Evolutionary conservation across 1,284 basidiomycete species (phyloP).

Genomic region (Trametes polyzona): DNA sequence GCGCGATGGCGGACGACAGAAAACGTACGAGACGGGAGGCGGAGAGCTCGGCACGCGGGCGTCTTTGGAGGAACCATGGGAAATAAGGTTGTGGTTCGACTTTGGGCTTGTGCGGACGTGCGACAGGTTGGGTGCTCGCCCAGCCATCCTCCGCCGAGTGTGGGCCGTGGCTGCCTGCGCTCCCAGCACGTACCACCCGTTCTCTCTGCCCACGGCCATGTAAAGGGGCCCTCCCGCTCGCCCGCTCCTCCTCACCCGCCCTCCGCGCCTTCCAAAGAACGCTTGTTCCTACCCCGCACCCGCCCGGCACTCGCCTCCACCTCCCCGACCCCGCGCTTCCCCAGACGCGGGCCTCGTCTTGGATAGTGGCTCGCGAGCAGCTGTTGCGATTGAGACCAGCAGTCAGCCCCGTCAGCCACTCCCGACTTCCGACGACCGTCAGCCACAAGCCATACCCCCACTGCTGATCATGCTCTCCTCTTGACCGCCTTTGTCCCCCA

Average conservation of each 20-base stretch:
- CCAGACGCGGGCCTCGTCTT: neutral
- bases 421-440: neutral
- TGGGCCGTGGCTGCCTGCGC: neutral
- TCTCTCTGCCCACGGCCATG: constrained; percentile 3
- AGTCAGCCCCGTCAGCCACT: neutral
- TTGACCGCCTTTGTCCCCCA: neutral
- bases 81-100: constrained; percentile 20
- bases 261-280: neutral
- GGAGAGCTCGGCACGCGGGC: neutral
- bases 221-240: neutral
- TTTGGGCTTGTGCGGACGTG: constrained; percentile 6
- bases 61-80: neutral
- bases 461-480: constrained; percentile 6
- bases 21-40: constrained; percentile 4
- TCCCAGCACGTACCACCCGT: neutral
- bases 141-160: neutral
- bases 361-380: too few relatives aligned
- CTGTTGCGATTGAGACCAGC: constrained; percentile 4
- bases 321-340: neutral
- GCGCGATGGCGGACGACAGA: neutral
- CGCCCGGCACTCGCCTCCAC: neutral
- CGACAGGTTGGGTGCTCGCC: neutral
- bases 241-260: neutral
- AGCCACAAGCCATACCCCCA: neutral
- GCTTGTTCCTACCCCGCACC: neutral